Conservation (phyloP, 495 filamentous ascomycete species). For the Lichina pygmaea region DNA sequence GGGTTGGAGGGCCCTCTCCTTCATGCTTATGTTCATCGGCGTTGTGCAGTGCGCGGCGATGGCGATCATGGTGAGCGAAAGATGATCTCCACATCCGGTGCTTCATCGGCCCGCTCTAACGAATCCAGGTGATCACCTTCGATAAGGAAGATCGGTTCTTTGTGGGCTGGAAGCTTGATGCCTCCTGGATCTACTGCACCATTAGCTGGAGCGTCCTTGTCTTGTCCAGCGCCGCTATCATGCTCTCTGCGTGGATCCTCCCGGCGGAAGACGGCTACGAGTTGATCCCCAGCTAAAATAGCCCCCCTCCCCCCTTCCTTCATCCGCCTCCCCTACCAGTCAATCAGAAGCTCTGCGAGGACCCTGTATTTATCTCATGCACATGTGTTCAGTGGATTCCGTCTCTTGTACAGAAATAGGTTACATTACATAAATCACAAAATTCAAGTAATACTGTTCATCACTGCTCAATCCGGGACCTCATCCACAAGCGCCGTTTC, state of each 20-base stretch:
- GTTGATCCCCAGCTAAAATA: constrained; percentile 22
- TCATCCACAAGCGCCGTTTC: too few species aligned
- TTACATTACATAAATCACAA: too few species aligned
- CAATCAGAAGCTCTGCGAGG: too few species aligned
- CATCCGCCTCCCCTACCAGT: too few species aligned
- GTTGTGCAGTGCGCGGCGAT: constrained; percentile 38
- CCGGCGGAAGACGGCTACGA: constrained; percentile 74
- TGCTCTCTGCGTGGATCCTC: constrained; percentile 33
- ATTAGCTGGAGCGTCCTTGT: constrained; percentile 41
- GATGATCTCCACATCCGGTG: neutral
- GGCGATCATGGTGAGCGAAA: constrained; percentile 46
- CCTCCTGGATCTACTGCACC: constrained; percentile 51
- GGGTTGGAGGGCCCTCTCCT: constrained; percentile 50
- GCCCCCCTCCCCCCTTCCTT: too few species aligned
- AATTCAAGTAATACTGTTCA: too few species aligned
- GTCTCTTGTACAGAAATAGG: too few species aligned
- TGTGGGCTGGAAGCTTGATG: constrained; percentile 58
- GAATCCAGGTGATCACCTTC: constrained; percentile 44
- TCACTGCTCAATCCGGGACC: too few species aligned
- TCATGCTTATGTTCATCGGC: constrained; percentile 32
- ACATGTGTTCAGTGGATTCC: too few species aligned
- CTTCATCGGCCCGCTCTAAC: neutral
- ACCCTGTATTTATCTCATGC: too few species aligned
- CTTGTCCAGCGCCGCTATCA: constrained; percentile 30
- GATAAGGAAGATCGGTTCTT: constrained; percentile 71